phyloP scores from a whole-genome alignment of 192 early-diverging fungal genomes.

The Paraglomus occultum region DNA sequence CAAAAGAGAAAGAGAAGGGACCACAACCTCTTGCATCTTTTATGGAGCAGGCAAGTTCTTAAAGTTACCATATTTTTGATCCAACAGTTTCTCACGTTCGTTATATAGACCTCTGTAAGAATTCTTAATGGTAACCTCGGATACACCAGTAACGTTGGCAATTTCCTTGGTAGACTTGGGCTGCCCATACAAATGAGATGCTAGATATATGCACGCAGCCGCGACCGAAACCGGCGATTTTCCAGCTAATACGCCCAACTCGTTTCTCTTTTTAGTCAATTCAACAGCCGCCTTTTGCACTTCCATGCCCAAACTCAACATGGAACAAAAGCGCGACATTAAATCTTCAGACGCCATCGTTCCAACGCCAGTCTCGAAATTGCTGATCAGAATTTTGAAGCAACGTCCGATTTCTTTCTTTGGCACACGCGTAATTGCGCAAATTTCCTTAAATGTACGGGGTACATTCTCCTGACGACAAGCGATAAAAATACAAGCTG shows the following conservation, averaged over 20 bases:
- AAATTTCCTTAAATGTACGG: constrained; percentile 94
- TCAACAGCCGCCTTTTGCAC: constrained; percentile 72
- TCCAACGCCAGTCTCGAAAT: constrained; percentile 55
- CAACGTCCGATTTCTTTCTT: constrained; percentile 93
- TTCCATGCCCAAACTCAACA: constrained; percentile 62
- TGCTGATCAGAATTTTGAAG: constrained; percentile 65
- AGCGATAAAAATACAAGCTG: constrained; percentile 91
- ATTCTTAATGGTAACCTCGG: constrained; percentile 91
- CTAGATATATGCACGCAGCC: constrained; percentile 89
- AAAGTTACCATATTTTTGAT: constrained; percentile 22
- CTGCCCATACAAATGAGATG: constrained; percentile 65
- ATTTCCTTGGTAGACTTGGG: constrained; percentile 74
- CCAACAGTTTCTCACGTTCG: constrained; percentile 55
- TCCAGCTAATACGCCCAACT: constrained; percentile 84
- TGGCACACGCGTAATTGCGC: constrained; percentile 81
- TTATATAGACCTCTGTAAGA: constrained; percentile 70
- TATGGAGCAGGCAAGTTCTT: constrained; percentile 20
- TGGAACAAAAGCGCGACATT: constrained; percentile 80
- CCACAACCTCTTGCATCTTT: not conserved
- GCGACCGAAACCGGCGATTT: constrained; percentile 91
- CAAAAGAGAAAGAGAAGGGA: not conserved
- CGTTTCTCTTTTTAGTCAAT: constrained; percentile 67
- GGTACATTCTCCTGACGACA: constrained; percentile 80
- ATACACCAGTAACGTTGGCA: constrained; percentile 83
- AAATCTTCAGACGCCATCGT: constrained; percentile 71